Base-by-base conservation (phyloP, 495 filamentous ascomycete species). In the Neurospora sp. region DNA sequence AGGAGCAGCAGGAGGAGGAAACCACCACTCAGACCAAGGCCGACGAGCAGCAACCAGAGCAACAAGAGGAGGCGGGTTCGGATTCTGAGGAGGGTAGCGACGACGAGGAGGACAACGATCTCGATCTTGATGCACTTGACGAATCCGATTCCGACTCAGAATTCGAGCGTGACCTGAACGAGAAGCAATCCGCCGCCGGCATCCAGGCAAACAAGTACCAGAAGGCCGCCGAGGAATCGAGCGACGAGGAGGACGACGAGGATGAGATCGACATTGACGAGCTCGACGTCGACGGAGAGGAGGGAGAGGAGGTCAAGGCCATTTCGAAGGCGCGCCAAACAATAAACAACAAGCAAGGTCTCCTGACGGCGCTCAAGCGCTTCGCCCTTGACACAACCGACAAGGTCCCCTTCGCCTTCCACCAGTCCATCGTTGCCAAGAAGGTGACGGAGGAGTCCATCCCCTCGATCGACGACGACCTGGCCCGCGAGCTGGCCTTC, bases 311-410 rank as follows among this genome's bases (percentile, higher is more conserved):
- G 76, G 83, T 97, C 8, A 72, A 73, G 27, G 79, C 79, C 18
- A 86, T 96, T 70, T 92, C 94, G 20, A 90, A 96, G 81, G 93
- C 96, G 78, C 93, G 95, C 75, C 90, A 97, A 74, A 98, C 94
- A 61, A 98, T 98, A 84, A 98, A 99, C 87, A 99, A 99, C 85
- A 93, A 92, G 70, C 83, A 92, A 71, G 96, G 93, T 27, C 92
- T 99, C 42, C 89, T 86, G 71, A 83, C 90, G 73, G 87, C 92
- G 39, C 86, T 94, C 71, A 91, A 91, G 76, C 92, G 93, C 77
- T 94, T 99, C 77, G 81, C 84, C 68, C 80, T 93, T 74, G 88
- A 92, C 71, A 86, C 75, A 85, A 82, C 86, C 71, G 79, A 79
- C 44, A 83, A 79, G 53, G 78, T 84, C 1, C 80, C 86, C 38